phyloP scores from a whole-genome alignment of 768 basidiomycete species.

The Boletus edulis region DNA sequence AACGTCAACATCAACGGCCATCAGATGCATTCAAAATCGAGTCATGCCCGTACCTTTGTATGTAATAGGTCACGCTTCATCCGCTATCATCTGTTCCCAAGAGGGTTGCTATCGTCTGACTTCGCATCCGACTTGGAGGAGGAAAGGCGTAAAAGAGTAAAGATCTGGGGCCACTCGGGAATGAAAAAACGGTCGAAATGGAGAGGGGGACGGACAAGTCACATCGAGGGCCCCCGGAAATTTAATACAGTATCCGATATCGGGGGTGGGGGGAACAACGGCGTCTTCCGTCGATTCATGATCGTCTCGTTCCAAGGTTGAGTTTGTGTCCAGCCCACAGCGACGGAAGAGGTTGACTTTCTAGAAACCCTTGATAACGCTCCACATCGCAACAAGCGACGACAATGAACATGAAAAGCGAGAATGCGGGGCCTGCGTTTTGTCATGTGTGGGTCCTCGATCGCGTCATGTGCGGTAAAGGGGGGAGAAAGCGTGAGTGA shows the following conservation, averaged over 20 bases:
- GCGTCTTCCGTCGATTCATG: slow-evolving; percentile 2
- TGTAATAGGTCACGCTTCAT: slow-evolving; percentile 6
- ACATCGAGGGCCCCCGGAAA: neutral
- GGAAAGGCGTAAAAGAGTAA: neutral
- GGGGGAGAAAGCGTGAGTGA: neutral
- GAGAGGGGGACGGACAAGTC: neutral
- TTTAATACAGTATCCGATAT: neutral
- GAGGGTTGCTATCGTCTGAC: neutral
- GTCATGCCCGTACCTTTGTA: slow-evolving; percentile 11
- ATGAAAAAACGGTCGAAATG: slow-evolving; percentile 5
- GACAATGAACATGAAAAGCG: neutral
- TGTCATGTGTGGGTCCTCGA: neutral
- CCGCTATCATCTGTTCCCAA: neutral
- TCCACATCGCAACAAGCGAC: slow-evolving; percentile 1
- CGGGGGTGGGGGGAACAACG: neutral
- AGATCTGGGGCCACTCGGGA: slow-evolving; percentile 1
- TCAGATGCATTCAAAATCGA: slow-evolving; percentile 15
- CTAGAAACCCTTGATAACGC: neutral
- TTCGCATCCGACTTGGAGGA: neutral
- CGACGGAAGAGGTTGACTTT: neutral
- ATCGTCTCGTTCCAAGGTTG: neutral
- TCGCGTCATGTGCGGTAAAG: slow-evolving; percentile 5
- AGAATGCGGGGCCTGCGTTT: slow-evolving; percentile 5
- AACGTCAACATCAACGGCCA: slow-evolving; percentile 19
- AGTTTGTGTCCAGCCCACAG: neutral